Base-by-base conservation (phyloP, 176 grass and related monocot genomes). In the Carex myosuroides region DNA sequence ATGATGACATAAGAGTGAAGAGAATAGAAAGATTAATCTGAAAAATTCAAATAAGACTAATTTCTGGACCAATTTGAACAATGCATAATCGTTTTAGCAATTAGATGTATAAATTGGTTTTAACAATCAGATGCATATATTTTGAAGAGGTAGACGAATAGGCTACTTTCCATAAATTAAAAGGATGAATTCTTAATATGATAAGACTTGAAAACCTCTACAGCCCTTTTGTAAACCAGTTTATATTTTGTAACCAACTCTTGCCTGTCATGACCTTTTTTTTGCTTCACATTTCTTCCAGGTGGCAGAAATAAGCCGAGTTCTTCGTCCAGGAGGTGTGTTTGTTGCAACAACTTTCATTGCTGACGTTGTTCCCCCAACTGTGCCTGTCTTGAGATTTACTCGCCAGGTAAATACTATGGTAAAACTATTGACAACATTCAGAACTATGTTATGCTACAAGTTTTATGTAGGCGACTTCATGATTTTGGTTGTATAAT, bases 331-430 rank as follows among this genome's bases (percentile, higher is more conserved):
- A 67, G 95, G 95, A 39, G 95, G 91, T 53, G 41, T 94, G 55
- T 98, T 98, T 85, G 89, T 98, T 60, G 95, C 91, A 79, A 94
- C 92, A 14, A 98, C 92, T 64, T 94, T 93, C 16, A 58, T 98
- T 54, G 35, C 69, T 86, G 95, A 98, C 87, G 13, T 72, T 84
- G 50, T 94, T 42, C 92, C 88, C 10, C 88, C 88, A 48, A 60
- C 74, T 55, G 66, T 87, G 68, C 92, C 92, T 11, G 42, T 89
- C 66, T 66, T 91, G 67, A 87, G 88, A 82, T 85, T 89, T 1
- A 86, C 79, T 70, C 92, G 92, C 10, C 91, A 86, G 89, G 95
- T 98, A 94, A 86, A 3, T 67, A 2, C 82, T n/a, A 48, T 83
- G 58, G 81, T 61, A 82, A 58, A 52, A 32, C 13, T 65, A 29